Evolutionary conservation across 345 rosid species (phyloP).

Genomic region (Brassica nigra): DNA sequence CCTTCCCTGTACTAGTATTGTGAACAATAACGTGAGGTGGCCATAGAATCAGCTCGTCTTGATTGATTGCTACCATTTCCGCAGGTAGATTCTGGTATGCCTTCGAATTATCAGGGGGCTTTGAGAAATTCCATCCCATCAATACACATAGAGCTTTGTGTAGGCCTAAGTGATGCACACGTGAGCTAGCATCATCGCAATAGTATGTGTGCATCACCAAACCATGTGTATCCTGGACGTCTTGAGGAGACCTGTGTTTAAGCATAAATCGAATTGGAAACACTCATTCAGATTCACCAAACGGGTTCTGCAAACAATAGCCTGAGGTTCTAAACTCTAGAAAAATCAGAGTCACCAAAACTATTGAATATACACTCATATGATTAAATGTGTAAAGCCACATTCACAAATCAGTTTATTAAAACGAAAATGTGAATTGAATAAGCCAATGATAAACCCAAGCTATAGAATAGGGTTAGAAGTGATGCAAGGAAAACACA

Average conservation of each 20-base stretch:
- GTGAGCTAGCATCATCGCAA: conserved; percentile 74
- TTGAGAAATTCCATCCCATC: conserved; percentile 91
- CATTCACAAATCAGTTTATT: conserved; percentile 16
- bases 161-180: conserved; percentile 89
- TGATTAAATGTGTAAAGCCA: conserved; percentile 14
- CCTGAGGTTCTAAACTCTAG: conserved; percentile 42
- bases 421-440: background rate
- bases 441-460: conserved; percentile 13
- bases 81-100: conserved; percentile 75
- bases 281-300: conserved; percentile 53
- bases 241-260: conserved; percentile 89
- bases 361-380: conserved; percentile 4
- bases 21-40: conserved; percentile 93
- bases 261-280: conserved; percentile 68
- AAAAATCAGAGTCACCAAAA: conserved; percentile 17
- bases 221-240: conserved; percentile 83
- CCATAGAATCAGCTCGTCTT: conserved; percentile 91
- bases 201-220: conserved; percentile 91
- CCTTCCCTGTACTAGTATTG: conserved; percentile 90
- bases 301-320: conserved; percentile 27
- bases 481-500: conserved; percentile 12
- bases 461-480: conserved; percentile 5
- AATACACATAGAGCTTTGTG: conserved; percentile 93
- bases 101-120: conserved; percentile 88
- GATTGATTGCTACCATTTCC: conserved; percentile 76